A percentile compares a stretch with the other conserved stretches of the same genome.
phyloP scores from a whole-genome alignment of 1,139 yeast genomes.

The Zygosaccharomyces sapae region DNA sequence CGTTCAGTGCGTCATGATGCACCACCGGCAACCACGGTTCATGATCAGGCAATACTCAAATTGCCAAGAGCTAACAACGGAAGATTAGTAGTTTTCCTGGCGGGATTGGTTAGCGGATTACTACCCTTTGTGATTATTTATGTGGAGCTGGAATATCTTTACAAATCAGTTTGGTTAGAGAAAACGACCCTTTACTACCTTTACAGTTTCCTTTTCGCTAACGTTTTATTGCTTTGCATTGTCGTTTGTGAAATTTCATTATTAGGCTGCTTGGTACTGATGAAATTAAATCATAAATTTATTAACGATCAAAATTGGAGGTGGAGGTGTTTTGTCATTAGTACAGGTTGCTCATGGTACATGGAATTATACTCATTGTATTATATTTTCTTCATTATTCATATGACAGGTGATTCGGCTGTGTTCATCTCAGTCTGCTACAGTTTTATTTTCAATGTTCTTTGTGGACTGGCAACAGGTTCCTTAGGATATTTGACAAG shows the following conservation, averaged over 20 bases:
- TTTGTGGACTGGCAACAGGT: slow-evolving; percentile 72
- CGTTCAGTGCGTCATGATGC: slow-evolving; percentile 4
- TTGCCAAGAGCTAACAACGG: neutral
- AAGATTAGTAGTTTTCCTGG: neutral
- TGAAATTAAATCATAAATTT: slow-evolving; percentile 37
- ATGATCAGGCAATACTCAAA: neutral
- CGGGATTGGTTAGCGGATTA: slow-evolving; percentile 50
- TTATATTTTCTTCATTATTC: slow-evolving; percentile 54
- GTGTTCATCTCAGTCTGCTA: slow-evolving; percentile 66
- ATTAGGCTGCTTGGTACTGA: slow-evolving; percentile 60
- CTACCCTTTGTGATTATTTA: slow-evolving; percentile 78
- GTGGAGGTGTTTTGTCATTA: slow-evolving; percentile 74
- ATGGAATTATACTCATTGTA: slow-evolving; percentile 64
- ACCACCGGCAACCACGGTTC: neutral
- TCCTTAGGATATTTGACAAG: slow-evolving; percentile 56
- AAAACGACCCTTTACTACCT: slow-evolving; percentile 73
- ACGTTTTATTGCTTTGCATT: slow-evolving; percentile 54
- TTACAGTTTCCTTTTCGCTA: slow-evolving; percentile 71
- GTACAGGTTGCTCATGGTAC: slow-evolving; percentile 69
- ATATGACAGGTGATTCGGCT: slow-evolving; percentile 66
- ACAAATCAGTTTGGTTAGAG: slow-evolving; percentile 76
- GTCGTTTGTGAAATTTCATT: slow-evolving; percentile 73
- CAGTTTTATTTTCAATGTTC: slow-evolving; percentile 58
- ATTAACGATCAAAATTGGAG: slow-evolving; percentile 55
- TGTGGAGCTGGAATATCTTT: slow-evolving; percentile 70